Evolutionary conservation across 805 yeast genomes (phyloP), one percentile per base, ranked within the genome.

Genomic region (Candida oleophila): DNA sequence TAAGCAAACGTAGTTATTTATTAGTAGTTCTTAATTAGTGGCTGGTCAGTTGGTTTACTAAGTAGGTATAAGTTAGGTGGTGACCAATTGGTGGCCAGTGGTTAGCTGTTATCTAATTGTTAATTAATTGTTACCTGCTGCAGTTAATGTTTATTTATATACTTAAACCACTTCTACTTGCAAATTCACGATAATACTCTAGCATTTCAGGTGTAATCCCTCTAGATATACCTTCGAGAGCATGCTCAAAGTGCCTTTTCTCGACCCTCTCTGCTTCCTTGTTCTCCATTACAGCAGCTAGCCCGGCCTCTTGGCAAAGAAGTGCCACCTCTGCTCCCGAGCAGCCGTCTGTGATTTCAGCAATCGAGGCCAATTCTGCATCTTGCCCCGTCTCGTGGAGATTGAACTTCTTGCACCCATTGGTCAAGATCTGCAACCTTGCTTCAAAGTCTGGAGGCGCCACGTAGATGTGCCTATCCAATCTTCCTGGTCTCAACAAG

Each of bases 251-350:
- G 62, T 94, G 97, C 28, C 71, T 69, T 49, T 71, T 73, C n/a
- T 65, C 63, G 0, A 91, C 95, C 4, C 55, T 53, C 1, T 59
- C 57, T 7, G 87, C 76, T 3, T 80, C 68, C 4, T 77, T 64
- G 51, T 87, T 68, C 54, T 89, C 96, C 85, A 89, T 89, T 48
- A 94, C 83, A 0, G 98, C 97, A n/a, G 87, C 81, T 11, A 94
- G 68, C 2, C 99, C 99, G 0, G 98, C 97, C 64, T 92, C 97
- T 63, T 91, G 98, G 56, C 97, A 89, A 18, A 92, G 64, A 18
- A 90, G 74, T 0, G 91, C 96, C 34, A 94, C 88, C 64, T 94
- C 99, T 0, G 98, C 97, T 33, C 99, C 99, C 0, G 97, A 90
- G 59, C 96, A 90, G 0, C 99, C 98, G 0, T 86, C 92, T 0